phyloP scores from a whole-genome alignment of 2,329 filamentous ascomycete genomes.

The Pseudocercospora musae region DNA sequence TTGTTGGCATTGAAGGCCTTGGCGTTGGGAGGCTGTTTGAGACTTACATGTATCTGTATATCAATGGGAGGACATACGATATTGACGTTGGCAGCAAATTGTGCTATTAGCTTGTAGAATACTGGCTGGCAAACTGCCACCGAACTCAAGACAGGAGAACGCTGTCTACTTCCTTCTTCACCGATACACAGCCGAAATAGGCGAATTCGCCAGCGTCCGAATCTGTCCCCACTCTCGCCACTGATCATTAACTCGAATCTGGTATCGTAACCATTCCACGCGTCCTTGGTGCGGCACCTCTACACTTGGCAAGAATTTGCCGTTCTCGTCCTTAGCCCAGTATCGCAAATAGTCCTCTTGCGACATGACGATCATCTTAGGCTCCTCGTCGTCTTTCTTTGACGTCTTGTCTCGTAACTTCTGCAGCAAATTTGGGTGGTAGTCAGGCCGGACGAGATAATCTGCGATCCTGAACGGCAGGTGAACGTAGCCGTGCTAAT shows the following conservation, averaged over 20 bases:
- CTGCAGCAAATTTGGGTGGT: not conserved
- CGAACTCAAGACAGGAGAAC: not conserved
- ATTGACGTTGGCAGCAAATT: not conserved
- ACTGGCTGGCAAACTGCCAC: not conserved
- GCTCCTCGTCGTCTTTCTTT: not conserved
- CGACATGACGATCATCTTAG: not conserved
- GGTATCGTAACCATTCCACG: slow-evolving; percentile 1
- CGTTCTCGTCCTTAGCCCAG: not conserved
- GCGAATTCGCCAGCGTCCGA: not conserved
- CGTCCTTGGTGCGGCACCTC: not conserved
- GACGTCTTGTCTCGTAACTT: not conserved
- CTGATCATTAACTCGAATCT: slow-evolving; percentile 4
- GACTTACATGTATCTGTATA: not conserved
- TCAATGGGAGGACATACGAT: not conserved
- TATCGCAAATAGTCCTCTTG: not conserved
- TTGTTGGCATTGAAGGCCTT: not conserved
- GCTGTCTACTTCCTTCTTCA: not conserved
- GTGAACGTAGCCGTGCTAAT: slow-evolving; percentile 5
- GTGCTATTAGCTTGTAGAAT: not conserved
- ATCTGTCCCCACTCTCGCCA: not conserved
- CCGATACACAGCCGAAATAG: not conserved
- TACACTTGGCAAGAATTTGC: not conserved
- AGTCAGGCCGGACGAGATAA: not conserved
- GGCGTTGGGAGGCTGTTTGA: not conserved
- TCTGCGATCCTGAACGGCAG: slow-evolving; percentile 1